Percentiles rank a stretch among this genome's conserved stretches.
Conservation (phyloP, 352 stramenopile species). For the Pythium chondricola region DNA sequence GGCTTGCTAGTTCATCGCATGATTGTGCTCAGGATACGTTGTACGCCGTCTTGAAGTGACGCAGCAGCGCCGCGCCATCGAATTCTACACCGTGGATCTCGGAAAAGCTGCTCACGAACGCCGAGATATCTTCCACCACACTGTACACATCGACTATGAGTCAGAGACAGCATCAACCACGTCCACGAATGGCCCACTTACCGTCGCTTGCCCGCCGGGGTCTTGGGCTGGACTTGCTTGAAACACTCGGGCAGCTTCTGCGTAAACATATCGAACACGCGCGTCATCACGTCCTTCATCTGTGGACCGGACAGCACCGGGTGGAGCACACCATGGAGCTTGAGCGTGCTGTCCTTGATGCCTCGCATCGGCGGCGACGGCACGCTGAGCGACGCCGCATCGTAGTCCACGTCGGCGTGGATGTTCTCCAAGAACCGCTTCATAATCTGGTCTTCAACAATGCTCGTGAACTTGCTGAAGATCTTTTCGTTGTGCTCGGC, state of each 20-base stretch:
- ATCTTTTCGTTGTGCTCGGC: conserved; percentile 96
- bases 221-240: conserved; percentile 75
- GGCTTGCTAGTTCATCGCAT: too few species aligned
- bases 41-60: conserved; percentile 57
- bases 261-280: conserved; percentile 84
- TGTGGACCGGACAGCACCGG: conserved; percentile 90
- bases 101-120: conserved; percentile 69
- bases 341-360: conserved; percentile 91
- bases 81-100: conserved; percentile 65
- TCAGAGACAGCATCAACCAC: background rate
- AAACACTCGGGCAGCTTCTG: conserved; percentile 88
- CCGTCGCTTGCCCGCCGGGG: conserved; percentile 60
- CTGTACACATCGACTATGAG: conserved; percentile 14
- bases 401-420: conserved; percentile 67
- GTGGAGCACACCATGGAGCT: conserved; percentile 93
- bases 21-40: conserved; percentile 19
- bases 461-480: conserved; percentile 96
- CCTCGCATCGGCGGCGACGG: conserved; percentile 87
- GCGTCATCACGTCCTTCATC: conserved; percentile 94
- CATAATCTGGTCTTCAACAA: conserved; percentile 96
- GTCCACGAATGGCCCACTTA: conserved; percentile 16
- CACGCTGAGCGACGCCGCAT: conserved; percentile 45
- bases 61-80: conserved; percentile 50
- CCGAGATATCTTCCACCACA: conserved; percentile 66
- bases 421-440: conserved; percentile 86